Percentiles rank a stretch among this genome's conserved stretches.
phyloP scores from a whole-genome alignment of 2,329 filamentous ascomycete species.

The Pseudogymnoascus sp. region DNA sequence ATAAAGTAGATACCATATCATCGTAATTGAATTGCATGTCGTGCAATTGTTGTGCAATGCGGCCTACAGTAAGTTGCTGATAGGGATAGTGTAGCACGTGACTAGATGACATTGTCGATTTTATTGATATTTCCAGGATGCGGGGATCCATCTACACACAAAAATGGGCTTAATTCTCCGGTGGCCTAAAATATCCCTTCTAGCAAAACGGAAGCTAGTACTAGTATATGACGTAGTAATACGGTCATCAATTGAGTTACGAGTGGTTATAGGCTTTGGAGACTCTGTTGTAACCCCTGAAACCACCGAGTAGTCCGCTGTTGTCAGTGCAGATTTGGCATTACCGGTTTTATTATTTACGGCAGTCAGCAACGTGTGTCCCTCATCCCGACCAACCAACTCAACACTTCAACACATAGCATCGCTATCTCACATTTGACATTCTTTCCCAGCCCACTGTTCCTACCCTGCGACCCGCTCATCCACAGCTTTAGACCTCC shows the following conservation, averaged over 20 bases:
- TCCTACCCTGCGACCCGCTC: slow-evolving; percentile 41
- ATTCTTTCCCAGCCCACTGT: slow-evolving; percentile 38
- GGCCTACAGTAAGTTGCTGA: not conserved
- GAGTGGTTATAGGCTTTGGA: not conserved
- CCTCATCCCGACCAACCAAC: slow-evolving; percentile 40
- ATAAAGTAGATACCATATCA: not conserved
- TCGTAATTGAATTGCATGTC: not conserved
- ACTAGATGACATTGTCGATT: not conserved
- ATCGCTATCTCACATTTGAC: slow-evolving; percentile 47
- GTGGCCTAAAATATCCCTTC: not conserved
- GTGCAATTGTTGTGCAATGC: not conserved
- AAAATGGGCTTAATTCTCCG: not conserved
- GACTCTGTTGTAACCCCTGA: not conserved
- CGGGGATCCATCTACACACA: not conserved
- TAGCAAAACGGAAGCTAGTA: not conserved
- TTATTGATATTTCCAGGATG: not conserved
- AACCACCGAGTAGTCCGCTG: not conserved
- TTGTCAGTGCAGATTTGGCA: not conserved
- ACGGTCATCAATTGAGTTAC: too few species aligned
- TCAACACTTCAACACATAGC: slow-evolving; percentile 47
- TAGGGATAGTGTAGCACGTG: not conserved
- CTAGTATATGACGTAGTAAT: not conserved
- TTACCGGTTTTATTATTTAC: not conserved
- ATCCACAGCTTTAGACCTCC: slow-evolving; percentile 55
- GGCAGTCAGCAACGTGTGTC: slow-evolving; percentile 20